Conservation (phyloP, 2,329 filamentous ascomycete genomes). For the Fusarium scirpi region DNA sequence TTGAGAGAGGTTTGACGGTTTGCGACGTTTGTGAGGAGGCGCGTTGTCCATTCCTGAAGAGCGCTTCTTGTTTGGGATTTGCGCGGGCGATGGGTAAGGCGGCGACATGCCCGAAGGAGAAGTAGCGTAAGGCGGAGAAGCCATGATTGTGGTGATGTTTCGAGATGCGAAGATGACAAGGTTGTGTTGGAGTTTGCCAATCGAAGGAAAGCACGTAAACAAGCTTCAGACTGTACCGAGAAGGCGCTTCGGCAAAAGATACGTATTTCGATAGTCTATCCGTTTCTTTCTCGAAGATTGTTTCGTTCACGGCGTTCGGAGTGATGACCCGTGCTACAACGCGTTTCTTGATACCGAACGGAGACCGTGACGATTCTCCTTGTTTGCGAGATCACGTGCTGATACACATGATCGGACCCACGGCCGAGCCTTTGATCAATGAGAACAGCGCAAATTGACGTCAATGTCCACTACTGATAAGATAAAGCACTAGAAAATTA, state of each 20-base stretch:
- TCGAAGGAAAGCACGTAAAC: background rate
- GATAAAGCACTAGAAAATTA: constrained; percentile 28
- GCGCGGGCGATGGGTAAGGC: constrained; percentile 63
- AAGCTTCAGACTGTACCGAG: background rate
- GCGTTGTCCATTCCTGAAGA: constrained; percentile 64
- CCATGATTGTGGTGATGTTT: constrained; percentile 53
- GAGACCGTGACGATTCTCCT: constrained; percentile 14
- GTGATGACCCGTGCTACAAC: constrained; percentile 27
- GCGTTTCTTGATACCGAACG: constrained; percentile 23
- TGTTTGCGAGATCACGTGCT: constrained; percentile 7
- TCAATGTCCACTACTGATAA: constrained; percentile 33
- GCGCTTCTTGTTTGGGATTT: constrained; percentile 70
- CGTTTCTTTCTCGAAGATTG: background rate
- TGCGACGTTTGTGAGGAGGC: constrained; percentile 73
- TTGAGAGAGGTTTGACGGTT: constrained; percentile 72
- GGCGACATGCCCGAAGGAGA: constrained; percentile 68
- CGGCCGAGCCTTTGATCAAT: constrained; percentile 10
- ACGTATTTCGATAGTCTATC: constrained; percentile 10
- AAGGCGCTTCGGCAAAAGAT: background rate
- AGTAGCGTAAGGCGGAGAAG: constrained; percentile 66
- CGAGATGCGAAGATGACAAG: background rate
- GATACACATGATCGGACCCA: constrained; percentile 21
- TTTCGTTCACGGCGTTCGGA: constrained; percentile 26
- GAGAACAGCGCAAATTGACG: constrained; percentile 27
- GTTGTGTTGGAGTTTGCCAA: background rate